Evolutionary conservation across 306 rosid species (phyloP).

Genomic region (Alnus rubra): DNA sequence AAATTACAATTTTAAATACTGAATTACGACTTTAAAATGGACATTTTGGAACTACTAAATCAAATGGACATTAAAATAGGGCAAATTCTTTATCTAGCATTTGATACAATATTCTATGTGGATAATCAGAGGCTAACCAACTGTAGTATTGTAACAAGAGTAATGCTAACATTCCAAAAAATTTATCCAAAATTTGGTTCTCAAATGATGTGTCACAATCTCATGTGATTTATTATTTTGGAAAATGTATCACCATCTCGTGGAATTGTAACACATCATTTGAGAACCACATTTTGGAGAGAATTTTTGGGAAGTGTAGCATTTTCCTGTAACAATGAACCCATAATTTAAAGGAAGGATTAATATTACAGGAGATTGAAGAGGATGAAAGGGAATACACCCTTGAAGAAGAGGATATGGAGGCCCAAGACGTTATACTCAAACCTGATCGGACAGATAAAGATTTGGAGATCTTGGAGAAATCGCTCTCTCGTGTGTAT

Average conservation of each 20-base stretch:
- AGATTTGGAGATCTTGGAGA: constrained; percentile 37
- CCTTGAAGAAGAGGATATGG: constrained; percentile 41
- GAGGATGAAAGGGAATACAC: constrained; percentile 38
- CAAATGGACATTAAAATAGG: too few relatives aligned
- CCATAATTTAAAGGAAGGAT: constrained; percentile 34
- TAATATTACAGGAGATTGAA: constrained; percentile 23
- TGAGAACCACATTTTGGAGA: too few relatives aligned
- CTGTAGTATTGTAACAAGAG: not conserved
- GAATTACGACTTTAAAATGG: too few relatives aligned
- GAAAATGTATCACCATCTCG: too few relatives aligned
- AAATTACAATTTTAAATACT: too few relatives aligned
- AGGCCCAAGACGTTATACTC: constrained; percentile 34
- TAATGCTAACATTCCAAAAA: too few relatives aligned
- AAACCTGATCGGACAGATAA: constrained; percentile 34
- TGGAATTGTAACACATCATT: too few relatives aligned
- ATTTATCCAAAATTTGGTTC: too few relatives aligned
- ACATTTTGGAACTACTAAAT: too few relatives aligned
- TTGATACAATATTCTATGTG: not conserved
- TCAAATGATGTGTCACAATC: too few relatives aligned
- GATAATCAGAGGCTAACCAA: not conserved
- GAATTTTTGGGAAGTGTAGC: too few relatives aligned
- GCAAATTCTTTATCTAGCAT: not conserved
- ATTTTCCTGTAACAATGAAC: not conserved
- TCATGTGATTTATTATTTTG: too few relatives aligned
- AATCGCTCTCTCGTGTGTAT: constrained; percentile 32